Evolutionary conservation across 768 basidiomycete genomes (phyloP).

Genomic region (Serendipita sp.): DNA sequence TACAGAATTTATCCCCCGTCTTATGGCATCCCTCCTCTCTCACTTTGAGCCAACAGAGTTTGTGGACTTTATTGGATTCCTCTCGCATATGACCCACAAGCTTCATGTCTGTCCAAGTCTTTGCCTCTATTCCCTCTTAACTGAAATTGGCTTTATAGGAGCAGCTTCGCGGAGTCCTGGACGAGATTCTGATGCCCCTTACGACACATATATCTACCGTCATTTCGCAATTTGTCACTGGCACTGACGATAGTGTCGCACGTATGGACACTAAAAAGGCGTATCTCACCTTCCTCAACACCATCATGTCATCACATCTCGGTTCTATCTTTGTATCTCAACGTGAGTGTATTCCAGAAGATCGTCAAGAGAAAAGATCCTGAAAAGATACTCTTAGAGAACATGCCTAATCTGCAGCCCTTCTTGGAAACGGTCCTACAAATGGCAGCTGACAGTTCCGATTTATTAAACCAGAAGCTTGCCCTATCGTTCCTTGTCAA

Average conservation of each 20-base stretch:
- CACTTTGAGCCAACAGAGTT: slow-evolving; percentile 88
- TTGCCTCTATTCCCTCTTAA: neutral
- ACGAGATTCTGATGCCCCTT: slow-evolving; percentile 78
- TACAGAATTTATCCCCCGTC: slow-evolving; percentile 69
- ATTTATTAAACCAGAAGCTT: slow-evolving; percentile 58
- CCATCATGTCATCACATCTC: slow-evolving; percentile 64
- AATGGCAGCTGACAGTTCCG: slow-evolving; percentile 59
- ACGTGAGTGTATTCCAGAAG: slow-evolving; percentile 34
- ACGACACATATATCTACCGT: slow-evolving; percentile 64
- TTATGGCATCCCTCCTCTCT: slow-evolving; percentile 80
- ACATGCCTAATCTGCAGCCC: slow-evolving; percentile 43
- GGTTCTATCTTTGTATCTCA: slow-evolving; percentile 76
- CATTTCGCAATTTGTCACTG: slow-evolving; percentile 63
- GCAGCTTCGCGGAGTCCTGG: slow-evolving; percentile 75
- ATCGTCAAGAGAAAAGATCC: neutral
- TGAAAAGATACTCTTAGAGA: slow-evolving; percentile 32
- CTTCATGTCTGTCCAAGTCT: slow-evolving; percentile 45
- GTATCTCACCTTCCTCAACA: slow-evolving; percentile 70
- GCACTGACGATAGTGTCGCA: slow-evolving; percentile 67
- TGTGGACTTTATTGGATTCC: slow-evolving; percentile 91
- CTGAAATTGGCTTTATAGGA: slow-evolving; percentile 29
- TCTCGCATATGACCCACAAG: slow-evolving; percentile 78
- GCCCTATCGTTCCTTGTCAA: slow-evolving; percentile 66
- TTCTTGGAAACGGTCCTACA: slow-evolving; percentile 59
- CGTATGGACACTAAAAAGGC: slow-evolving; percentile 76